Percentiles rank a stretch among this genome's conserved stretches.
Evolutionary conservation across 495 filamentous ascomycete genomes (phyloP).

Genomic region (Cryomyces minteri): DNA sequence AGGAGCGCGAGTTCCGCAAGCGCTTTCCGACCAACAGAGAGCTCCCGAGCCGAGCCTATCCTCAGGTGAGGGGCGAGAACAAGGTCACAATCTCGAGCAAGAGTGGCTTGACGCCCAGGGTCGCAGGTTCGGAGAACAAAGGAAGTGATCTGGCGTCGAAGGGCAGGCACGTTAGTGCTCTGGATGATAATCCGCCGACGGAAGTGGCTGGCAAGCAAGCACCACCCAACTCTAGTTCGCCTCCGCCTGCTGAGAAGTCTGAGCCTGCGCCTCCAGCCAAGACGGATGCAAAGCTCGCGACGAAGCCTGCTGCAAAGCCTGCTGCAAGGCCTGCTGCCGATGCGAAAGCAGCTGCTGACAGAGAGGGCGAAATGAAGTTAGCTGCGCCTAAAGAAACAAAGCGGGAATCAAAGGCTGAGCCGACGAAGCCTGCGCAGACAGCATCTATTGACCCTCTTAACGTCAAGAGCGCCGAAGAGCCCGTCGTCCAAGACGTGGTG

Average conservation of each 20-base stretch:
- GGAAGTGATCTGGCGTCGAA: conserved; percentile 10
- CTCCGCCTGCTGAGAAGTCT: conserved; percentile 8
- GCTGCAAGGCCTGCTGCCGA: conserved; percentile 1
- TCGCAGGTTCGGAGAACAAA: conserved; percentile 29
- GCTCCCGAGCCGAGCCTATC: conserved; percentile 27
- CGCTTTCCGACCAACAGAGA: conserved; percentile 59
- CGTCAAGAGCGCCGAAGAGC: conserved; percentile 56
- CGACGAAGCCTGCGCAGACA: conserved; percentile 37
- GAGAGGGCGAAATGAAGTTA: conserved; percentile 9
- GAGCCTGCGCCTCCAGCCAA: conserved; percentile 3
- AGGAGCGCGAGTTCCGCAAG: conserved; percentile 85
- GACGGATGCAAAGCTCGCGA: conserved; percentile 12
- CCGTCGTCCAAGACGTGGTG: conserved; percentile 80
- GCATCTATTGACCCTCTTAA: conserved; percentile 55
- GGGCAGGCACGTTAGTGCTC: conserved; percentile 18
- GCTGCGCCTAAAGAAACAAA: conserved; percentile 10
- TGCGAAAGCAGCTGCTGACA: not conserved
- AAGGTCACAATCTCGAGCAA: conserved; percentile 70
- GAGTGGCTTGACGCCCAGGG: conserved; percentile 70
- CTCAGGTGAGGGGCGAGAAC: conserved; percentile 29
- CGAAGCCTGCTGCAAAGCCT: not conserved
- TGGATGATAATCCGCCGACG: conserved; percentile 8
- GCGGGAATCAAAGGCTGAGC: conserved; percentile 17
- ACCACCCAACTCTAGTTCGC: conserved; percentile 2
- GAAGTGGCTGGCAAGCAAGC: conserved; percentile 1